Base-by-base conservation (phyloP, 2,329 filamentous ascomycete species). In the Sarocladiaceae sp. region DNA sequence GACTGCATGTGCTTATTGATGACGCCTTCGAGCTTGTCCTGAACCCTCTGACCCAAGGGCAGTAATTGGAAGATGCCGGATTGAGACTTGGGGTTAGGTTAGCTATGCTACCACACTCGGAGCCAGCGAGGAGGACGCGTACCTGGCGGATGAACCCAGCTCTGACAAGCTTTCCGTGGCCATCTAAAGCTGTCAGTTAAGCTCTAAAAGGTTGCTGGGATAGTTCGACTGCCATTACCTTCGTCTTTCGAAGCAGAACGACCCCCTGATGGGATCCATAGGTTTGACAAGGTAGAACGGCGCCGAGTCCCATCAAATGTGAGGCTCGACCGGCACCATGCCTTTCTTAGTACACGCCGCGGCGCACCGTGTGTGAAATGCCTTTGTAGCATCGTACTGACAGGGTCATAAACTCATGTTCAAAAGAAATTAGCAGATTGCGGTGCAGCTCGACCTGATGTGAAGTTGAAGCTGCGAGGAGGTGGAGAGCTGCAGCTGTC, bases 21-120 rank as follows among this genome's bases (percentile, higher is more conserved):
- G 10, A 97, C 67, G 10, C 68, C 67, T 58, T 96, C 89, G 23
- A 97, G 70, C 62, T 97, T 98, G 43, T 88, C 78, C 56, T 95
- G 89, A 0, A 97, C 88, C 21, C 88, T 78, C 23, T 88, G 73
- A 0, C 93, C 93, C 0, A 98, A 67, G 0, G 93, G 93, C 1
- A 98, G 73, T 58, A 95, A 74, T 57, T 98, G 93, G 55, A 96
- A 98, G 27, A 97, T 80, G 21, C 93, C 93, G 6, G 90, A 80
- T 59, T 95, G 85, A 16, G 88, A 83, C 80, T 89, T 18, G 10
- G n/a, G 13, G 15, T 1, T 29, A 1, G 23, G 12, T 3, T 10
- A 10, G 24, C 27, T 41, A n/a, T n/a, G n/a, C n/a, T n/a, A n/a
- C n/a, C n/a, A n/a, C n/a, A n/a, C n/a, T n/a, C n/a, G n/a, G n/a